Conservation (phyloP, 169 alveolate genomes). For the Pseudocohnilembus persalinus region DNA sequence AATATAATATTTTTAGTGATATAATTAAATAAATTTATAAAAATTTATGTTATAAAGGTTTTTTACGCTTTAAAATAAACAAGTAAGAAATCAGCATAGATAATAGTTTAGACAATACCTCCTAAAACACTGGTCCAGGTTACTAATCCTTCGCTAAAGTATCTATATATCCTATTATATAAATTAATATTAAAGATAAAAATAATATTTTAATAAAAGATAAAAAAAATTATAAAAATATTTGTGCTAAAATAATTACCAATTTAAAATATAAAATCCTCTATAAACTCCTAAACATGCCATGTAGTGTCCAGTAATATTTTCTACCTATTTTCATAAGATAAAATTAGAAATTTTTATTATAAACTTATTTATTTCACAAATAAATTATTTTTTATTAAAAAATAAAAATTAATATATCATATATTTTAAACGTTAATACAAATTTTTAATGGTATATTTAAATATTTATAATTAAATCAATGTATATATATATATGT, state of each 20-base stretch:
- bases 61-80: constrained; percentile 43
- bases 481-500: too few species aligned
- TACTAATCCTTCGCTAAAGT: constrained; percentile 35
- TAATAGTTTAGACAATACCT: constrained; percentile 66
- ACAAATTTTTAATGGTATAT: too few species aligned
- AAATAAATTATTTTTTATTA: too few species aligned
- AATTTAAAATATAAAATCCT: constrained; percentile 70
- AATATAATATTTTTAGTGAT: background rate
- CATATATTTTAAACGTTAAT: too few species aligned
- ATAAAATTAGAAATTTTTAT: too few species aligned
- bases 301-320: constrained; percentile 72
- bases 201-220: background rate
- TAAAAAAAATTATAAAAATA: too few species aligned
- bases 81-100: constrained; percentile 72
- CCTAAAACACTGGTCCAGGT: constrained; percentile 63
- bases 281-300: constrained; percentile 72
- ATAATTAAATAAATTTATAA: too few species aligned
- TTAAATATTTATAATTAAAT: too few species aligned
- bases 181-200: background rate
- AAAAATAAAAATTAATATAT: too few species aligned
- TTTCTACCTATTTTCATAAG: constrained; percentile 49
- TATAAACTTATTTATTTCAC: too few species aligned
- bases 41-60: background rate
- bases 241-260: constrained; percentile 51
- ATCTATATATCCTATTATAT: constrained; percentile 58